Evolutionary conservation across 2,329 filamentous ascomycete species (phyloP), one percentile per base, ranked within the genome.

Genomic region (Chaetomiaceae sp.): DNA sequence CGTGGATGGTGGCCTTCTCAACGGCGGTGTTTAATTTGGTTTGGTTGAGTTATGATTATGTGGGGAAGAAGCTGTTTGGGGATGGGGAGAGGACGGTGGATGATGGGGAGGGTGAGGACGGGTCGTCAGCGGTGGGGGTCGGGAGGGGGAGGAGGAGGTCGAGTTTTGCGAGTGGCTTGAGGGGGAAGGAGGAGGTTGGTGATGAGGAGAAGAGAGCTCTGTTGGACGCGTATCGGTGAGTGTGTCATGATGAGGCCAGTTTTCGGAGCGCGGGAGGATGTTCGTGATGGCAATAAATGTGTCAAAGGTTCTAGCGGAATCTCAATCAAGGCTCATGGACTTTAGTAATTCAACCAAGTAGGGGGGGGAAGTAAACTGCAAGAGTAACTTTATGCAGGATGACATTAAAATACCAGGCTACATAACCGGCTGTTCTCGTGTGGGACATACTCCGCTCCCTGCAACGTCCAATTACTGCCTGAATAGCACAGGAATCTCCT

Each of bases 401-500:
- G n/a, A n/a, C n/a, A n/a, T n/a, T n/a, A 6, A 37, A 18, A 6
- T 44, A 25, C 27, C 40, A 25, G 25, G 34, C 16, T 40, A 46
- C n/a, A 33, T 34, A 36, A 36, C 36, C 41, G 16, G 40, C 18
- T 25, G 30, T 38, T 34, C 46, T 45, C 41, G 33, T 42, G 43
- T 54, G 50, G 53, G 48, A 49, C 18, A 21, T 27, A 18, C 5
- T 33, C 14, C 37, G 44, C 8, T 23, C 18, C 33, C 9, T 10
- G 7, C 30, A 7, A 13, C 3, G 18, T 25, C 10, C 37, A 13
- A 29, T 30, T 44, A 51, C 57, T 56, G 54, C 48, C 61, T 59
- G 46, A 64, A 63, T 51, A 94, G 75, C 52, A 77, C 75, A 21
- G 90, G 89, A 63, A 96, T 90, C 62, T 95, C 87, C 58, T 91